Evolutionary conservation across 192 early-diverging fungal genomes (phyloP).

Genomic region (Backusella parvicylindrica): DNA sequence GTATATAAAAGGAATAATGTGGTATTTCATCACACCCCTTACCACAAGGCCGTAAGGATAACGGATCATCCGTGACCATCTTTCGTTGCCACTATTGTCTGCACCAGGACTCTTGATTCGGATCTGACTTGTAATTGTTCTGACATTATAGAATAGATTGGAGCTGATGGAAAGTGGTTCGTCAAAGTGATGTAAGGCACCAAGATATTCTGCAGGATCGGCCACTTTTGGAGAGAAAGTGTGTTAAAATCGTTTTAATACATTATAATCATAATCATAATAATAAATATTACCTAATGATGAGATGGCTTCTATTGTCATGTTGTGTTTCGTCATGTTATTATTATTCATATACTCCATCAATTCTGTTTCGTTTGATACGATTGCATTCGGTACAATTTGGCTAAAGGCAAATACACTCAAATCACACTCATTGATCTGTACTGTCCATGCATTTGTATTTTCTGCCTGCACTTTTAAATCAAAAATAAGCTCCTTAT

Average conservation of each 20-base stretch:
- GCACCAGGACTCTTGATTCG: conserved; percentile 34
- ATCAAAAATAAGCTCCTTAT: conserved; percentile 68
- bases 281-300: background rate
- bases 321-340: background rate
- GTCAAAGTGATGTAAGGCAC: conserved; percentile 31
- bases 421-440: conserved; percentile 53
- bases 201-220: conserved; percentile 34
- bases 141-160: background rate
- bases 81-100: conserved; percentile 32
- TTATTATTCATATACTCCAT: background rate
- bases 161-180: conserved; percentile 22
- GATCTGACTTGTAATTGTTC: conserved; percentile 18
- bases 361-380: background rate
- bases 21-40: conserved; percentile 28
- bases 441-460: conserved; percentile 53
- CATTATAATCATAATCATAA: too few species aligned
- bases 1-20: conserved; percentile 1
- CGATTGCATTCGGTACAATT: conserved; percentile 13
- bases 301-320: background rate
- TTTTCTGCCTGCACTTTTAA: conserved; percentile 57
- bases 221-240: too few species aligned
- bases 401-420: conserved; percentile 59
- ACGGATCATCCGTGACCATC: conserved; percentile 36
- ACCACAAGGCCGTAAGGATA: conserved; percentile 31
- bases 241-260: too few species aligned